These are phyloP conservation scores for Plantago rigida DNA, from an alignment of 305 asterid species.

Conservation along the genomic window DNA sequence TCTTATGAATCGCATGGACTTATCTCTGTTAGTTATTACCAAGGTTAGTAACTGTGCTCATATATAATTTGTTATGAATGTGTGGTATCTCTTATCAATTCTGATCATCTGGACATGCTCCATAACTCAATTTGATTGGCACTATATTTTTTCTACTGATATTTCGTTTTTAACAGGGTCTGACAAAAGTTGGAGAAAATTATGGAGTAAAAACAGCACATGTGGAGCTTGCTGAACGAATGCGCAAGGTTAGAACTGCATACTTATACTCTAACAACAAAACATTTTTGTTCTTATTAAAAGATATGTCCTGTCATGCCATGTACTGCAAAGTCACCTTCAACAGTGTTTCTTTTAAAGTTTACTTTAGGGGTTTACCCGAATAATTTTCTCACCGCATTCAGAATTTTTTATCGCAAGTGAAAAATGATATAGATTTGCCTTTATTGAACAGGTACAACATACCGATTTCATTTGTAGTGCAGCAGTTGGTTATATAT, in stretches of 20 bases:
- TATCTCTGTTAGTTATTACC: slow-evolving; percentile 94
- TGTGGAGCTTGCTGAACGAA: slow-evolving; percentile 93
- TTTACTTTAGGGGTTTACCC: no score
- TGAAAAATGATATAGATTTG: no score
- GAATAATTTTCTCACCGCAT: no score
- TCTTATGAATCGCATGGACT: slow-evolving; percentile 97
- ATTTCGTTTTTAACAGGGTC: slow-evolving; percentile 54
- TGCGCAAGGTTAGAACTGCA: slow-evolving; percentile 71
- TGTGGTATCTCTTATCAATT: slow-evolving; percentile 11
- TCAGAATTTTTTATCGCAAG: no score
- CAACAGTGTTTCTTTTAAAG: not conserved
- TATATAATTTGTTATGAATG: not conserved
- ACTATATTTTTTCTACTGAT: slow-evolving; percentile 18
- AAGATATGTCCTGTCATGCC: not conserved
- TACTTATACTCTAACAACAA: slow-evolving; percentile 12
- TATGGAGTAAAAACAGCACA: slow-evolving; percentile 98
- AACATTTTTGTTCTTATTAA: slow-evolving; percentile 10
- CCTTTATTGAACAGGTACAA: no score
- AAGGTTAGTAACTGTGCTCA: slow-evolving; percentile 45
- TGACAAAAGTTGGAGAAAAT: slow-evolving; percentile 91
- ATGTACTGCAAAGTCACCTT: not conserved
- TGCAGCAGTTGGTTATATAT: not conserved
- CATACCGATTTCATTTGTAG: no score
- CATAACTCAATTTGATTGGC: slow-evolving; percentile 10
- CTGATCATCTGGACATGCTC: slow-evolving; percentile 6